Evolutionary conservation across 164 flowering plant species (phyloP).

Genomic region (Umbilicus rupestris): DNA sequence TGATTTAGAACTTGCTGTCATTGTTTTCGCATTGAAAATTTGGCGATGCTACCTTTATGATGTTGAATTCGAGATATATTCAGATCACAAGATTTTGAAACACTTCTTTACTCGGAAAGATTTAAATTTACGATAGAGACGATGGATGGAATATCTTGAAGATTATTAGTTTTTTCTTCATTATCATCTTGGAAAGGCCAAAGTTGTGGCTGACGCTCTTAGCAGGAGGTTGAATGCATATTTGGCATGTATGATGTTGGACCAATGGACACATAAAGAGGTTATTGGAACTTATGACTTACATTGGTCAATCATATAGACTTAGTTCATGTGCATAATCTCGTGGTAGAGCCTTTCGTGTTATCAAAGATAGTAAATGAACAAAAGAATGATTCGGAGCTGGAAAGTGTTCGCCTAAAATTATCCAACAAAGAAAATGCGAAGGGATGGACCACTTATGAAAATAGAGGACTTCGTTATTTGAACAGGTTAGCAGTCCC

Average conservation of each 20-base stretch:
- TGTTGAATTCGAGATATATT: not conserved
- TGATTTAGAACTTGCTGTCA: not conserved
- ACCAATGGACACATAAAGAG: not conserved
- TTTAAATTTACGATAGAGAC: not conserved
- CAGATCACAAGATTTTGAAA: slow-evolving; percentile 2
- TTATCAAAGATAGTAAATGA: too few species aligned
- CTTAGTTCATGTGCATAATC: not conserved
- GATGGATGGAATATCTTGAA: not conserved
- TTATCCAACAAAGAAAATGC: not conserved
- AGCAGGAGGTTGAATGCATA: not conserved
- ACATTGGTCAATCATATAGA: not conserved
- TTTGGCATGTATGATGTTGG: not conserved
- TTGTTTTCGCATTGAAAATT: not conserved
- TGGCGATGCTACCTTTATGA: not conserved
- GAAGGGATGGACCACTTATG: not conserved
- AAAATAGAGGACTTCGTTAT: not conserved
- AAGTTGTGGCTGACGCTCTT: not conserved
- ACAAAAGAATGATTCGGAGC: too few species aligned
- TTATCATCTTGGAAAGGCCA: not conserved
- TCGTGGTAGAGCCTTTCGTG: too few species aligned
- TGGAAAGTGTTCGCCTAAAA: not conserved
- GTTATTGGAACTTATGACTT: not conserved
- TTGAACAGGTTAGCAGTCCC: not conserved
- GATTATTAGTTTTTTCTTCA: not conserved
- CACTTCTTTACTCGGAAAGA: not conserved